Conservation (phyloP, 2,329 filamentous ascomycete genomes). For the Pseudogymnoascus sp. region DNA sequence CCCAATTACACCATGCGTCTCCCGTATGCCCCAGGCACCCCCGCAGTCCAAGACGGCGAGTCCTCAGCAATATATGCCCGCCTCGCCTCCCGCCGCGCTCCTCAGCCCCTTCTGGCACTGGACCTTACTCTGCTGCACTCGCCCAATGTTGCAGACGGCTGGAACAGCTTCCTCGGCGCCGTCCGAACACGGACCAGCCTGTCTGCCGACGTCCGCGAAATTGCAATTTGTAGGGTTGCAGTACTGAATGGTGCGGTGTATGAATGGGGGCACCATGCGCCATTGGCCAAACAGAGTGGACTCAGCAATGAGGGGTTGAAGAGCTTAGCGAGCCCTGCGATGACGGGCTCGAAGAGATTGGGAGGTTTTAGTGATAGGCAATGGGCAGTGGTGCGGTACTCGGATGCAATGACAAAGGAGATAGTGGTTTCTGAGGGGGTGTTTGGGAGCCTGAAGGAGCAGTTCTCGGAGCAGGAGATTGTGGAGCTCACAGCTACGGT, state of each 20-base stretch:
- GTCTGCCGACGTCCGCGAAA: constrained; percentile 56
- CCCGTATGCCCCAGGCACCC: constrained; percentile 53
- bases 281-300: constrained; percentile 37
- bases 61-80: constrained; percentile 52
- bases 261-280: constrained; percentile 75
- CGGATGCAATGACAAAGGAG: constrained; percentile 79
- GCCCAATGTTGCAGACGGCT: constrained; percentile 67
- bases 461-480: constrained; percentile 63
- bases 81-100: constrained; percentile 57
- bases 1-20: constrained; percentile 61
- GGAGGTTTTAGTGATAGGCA: constrained; percentile 48
- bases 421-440: constrained; percentile 62
- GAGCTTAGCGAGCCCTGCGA: constrained; percentile 19
- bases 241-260: constrained; percentile 76
- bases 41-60: constrained; percentile 34
- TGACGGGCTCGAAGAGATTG: constrained; percentile 26
- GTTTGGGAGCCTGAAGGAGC: constrained; percentile 53
- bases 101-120: constrained; percentile 65
- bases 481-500: constrained; percentile 72
- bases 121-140: constrained; percentile 71
- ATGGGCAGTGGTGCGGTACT: constrained; percentile 63
- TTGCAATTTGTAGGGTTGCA: constrained; percentile 74
- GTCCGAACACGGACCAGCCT: constrained; percentile 48
- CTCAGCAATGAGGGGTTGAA: constrained; percentile 25
- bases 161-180: constrained; percentile 63